These are phyloP conservation scores for Dicorynia guianensis DNA, from an alignment of 306 rosid genomes.

Conservation along the genomic window DNA sequence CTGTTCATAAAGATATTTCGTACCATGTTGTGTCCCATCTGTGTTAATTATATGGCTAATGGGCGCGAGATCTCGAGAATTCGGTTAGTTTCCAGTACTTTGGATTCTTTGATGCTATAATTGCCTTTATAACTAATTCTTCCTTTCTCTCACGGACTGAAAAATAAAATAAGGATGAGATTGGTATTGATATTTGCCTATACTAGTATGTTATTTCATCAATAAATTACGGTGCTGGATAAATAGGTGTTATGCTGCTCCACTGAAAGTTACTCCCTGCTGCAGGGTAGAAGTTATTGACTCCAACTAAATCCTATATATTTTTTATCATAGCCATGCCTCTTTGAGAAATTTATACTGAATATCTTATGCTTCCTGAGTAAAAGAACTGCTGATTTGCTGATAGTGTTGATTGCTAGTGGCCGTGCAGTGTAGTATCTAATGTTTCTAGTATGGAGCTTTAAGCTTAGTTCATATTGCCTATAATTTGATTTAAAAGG, in stretches of 20 bases:
- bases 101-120: not conserved
- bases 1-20: not conserved
- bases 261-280: not conserved
- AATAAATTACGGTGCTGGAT: not conserved
- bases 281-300: too few species aligned
- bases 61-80: constrained; percentile 10
- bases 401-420: too few species aligned
- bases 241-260: not conserved
- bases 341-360: not conserved
- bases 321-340: not conserved
- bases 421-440: too few species aligned
- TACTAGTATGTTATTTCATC: constrained; percentile 4
- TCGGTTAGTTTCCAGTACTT: not conserved
- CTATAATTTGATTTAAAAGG: too few species aligned
- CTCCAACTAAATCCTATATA: not conserved
- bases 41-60: not conserved
- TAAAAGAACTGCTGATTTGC: not conserved
- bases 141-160: not conserved
- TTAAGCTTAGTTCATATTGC: too few species aligned
- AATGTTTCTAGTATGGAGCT: too few species aligned
- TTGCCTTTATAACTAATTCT: not conserved
- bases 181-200: not conserved
- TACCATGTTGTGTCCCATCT: too few species aligned
- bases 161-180: not conserved
- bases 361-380: not conserved